A percentile compares a stretch with the other conserved stretches of the same genome.
Evolutionary conservation across 2,329 filamentous ascomycete species (phyloP).

Genomic region (Trichophyton schoenleinii): DNA sequence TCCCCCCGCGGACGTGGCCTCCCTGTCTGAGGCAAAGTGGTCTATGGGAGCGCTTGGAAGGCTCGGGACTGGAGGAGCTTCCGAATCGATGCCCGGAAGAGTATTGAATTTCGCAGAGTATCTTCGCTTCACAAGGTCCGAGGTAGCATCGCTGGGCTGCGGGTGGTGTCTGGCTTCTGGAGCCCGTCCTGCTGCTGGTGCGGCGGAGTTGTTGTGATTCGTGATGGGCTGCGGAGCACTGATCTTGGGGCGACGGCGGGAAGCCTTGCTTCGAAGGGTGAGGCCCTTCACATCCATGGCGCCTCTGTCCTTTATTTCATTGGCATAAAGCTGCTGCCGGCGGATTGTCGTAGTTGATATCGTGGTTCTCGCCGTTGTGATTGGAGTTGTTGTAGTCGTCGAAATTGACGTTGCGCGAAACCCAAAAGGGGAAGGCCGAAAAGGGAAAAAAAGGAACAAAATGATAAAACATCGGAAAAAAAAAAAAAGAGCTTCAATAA

Average conservation of each 20-base stretch:
- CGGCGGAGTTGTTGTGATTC: slow-evolving; percentile 18
- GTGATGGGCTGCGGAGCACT: slow-evolving; percentile 48
- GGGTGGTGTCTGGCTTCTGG: slow-evolving; percentile 20
- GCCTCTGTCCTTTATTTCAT: background rate
- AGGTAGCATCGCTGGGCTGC: slow-evolving; percentile 42
- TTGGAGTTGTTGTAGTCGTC: background rate
- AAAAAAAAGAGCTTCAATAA: background rate
- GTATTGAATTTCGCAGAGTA: slow-evolving; percentile 90
- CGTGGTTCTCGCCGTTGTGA: background rate
- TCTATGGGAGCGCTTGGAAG: slow-evolving; percentile 48
- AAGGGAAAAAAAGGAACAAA: background rate
- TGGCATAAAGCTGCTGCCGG: background rate
- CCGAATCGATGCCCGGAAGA: slow-evolving; percentile 53
- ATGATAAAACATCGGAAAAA: background rate
- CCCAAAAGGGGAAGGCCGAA: background rate
- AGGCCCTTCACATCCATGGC: slow-evolving; percentile 44
- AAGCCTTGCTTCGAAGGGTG: slow-evolving; percentile 51
- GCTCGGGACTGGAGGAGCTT: slow-evolving; percentile 58
- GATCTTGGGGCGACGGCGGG: slow-evolving; percentile 39
- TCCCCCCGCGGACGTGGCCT: slow-evolving; percentile 38
- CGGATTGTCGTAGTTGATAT: background rate
- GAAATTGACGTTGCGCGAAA: slow-evolving; percentile 1
- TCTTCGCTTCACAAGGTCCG: slow-evolving; percentile 81
- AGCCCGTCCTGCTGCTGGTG: slow-evolving; percentile 16
- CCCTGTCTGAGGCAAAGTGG: slow-evolving; percentile 37